Base-by-base conservation (phyloP, 768 basidiomycete species). In the Phylloporus scabripes region DNA sequence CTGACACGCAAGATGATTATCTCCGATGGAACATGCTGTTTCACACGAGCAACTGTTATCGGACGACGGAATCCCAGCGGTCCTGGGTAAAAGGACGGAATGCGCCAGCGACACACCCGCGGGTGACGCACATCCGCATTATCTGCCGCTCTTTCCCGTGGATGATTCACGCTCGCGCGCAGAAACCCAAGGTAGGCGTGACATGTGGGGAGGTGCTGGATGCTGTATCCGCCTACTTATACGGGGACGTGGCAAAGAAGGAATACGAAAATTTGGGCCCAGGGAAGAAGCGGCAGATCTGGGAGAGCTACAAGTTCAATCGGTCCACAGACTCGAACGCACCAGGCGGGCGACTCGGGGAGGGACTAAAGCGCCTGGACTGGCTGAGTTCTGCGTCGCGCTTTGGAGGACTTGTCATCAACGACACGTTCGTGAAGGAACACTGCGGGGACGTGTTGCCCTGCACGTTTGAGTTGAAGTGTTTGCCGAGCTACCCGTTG, bases 1-100 rank as follows among this genome's bases (percentile, higher is more conserved):
- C 74, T 0, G 71, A 72, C 8, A 62, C 63, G 4, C 56, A 67
- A 5, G 73, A 77, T 1, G 74, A 75, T 5, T 77, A 78, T 60
- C 68, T 89, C 38, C 78, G 76, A 41, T 88, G 86, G 85, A 84
- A 85, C 66, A 84, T 89, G 81, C 73, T 85, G 36, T 86, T 81
- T 61, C 69, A 72, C 6, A 76, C 83, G 6, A 76, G 73, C 34
- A 73, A 79, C 50, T 80, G 81, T 46, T 77, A 77, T 55, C 77
- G 81, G 49, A 84, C 82, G 4, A 74, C 70, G n/a, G 87, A 87
- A 49, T 71, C 75, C 4, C 53, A 69, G 2, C 70, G 79, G 20
- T 86, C 85, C 0, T 89, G 87, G 87, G 72, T 77, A 4, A 72
- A 69, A 28, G 85, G 87, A 7, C 78, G 86, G 11, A 70, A 74